Percentiles rank a stretch among this genome's conserved stretches.
These are phyloP conservation scores for Cystobasidium pallidum DNA, from an alignment of 1,284 basidiomycete species.

Conservation along the genomic window DNA sequence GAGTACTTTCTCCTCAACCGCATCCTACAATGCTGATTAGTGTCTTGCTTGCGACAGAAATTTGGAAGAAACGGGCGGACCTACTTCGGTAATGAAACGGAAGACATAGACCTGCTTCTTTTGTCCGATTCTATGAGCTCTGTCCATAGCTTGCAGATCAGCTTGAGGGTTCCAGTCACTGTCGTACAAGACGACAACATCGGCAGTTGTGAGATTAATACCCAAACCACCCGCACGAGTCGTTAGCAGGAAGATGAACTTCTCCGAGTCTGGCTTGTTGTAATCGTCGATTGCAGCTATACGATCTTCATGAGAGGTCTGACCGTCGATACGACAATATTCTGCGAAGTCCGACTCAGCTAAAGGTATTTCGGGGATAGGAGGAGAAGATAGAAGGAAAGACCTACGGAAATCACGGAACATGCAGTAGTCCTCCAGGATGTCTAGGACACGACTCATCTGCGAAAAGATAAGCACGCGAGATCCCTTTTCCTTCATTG, in stretches of 20 bases:
- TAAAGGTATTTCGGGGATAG: too few species aligned
- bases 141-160: slow-evolving; percentile 98
- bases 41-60: slow-evolving; percentile 11
- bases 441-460: slow-evolving; percentile 95
- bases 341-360: slow-evolving; percentile 62
- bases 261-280: slow-evolving; percentile 91
- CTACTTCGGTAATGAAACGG: slow-evolving; percentile 88
- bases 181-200: slow-evolving; percentile 96
- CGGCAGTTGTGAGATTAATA: slow-evolving; percentile 94
- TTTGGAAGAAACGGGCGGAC: background rate
- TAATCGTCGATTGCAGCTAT: slow-evolving; percentile 96
- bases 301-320: slow-evolving; percentile 94
- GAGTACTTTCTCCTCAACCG: slow-evolving; percentile 95
- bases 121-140: slow-evolving; percentile 97
- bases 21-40: slow-evolving; percentile 60
- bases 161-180: slow-evolving; percentile 99
- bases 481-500: slow-evolving; percentile 89
- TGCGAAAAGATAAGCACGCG: slow-evolving; percentile 97
- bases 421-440: slow-evolving; percentile 95
- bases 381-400: background rate
- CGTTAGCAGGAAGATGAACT: slow-evolving; percentile 95
- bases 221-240: slow-evolving; percentile 98
- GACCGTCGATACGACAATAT: slow-evolving; percentile 96
- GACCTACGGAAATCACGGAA: slow-evolving; percentile 81
- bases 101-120: slow-evolving; percentile 99